phyloP scores from a whole-genome alignment of 352 stramenopile genomes.

The Albugo candida region DNA sequence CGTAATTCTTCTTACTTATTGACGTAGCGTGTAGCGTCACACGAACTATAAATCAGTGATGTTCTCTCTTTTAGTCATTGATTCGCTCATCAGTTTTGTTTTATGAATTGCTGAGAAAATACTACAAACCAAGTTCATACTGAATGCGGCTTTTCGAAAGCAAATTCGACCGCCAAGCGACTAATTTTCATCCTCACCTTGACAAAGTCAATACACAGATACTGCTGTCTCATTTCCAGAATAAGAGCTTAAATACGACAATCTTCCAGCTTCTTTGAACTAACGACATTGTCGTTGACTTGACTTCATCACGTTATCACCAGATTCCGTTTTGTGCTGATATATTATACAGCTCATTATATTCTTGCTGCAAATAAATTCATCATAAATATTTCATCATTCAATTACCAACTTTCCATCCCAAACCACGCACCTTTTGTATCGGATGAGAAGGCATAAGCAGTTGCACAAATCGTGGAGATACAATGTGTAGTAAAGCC shows the following conservation, averaged over 20 bases:
- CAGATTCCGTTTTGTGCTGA: too few relatives aligned
- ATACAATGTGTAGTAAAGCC: conserved; percentile 19
- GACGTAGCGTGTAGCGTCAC: conserved; percentile 31
- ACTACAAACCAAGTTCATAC: conserved; percentile 32
- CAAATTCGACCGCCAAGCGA: conserved; percentile 40
- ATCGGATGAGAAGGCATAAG: conserved; percentile 57
- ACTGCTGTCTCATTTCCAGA: conserved; percentile 34
- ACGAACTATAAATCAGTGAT: conserved; percentile 49
- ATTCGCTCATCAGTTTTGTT: conserved; percentile 56
- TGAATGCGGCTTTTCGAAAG: conserved; percentile 32
- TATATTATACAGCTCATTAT: background rate
- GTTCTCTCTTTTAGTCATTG: conserved; percentile 56
- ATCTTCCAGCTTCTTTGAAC: conserved; percentile 31
- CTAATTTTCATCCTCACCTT: conserved; percentile 40
- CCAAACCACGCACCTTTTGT: conserved; percentile 48
- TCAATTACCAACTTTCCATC: conserved; percentile 53
- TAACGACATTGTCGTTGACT: conserved; percentile 15
- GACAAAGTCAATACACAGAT: conserved; percentile 34
- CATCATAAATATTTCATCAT: conserved; percentile 29
- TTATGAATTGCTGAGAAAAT: conserved; percentile 47
- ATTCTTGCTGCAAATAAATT: conserved; percentile 1
- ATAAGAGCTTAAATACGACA: conserved; percentile 26
- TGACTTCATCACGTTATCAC: conserved; percentile 3
- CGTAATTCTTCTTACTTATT: conserved; percentile 22
- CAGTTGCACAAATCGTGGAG: conserved; percentile 28